Conservation (phyloP, 495 filamentous ascomycete species). For the Penicillium desertorum region DNA sequence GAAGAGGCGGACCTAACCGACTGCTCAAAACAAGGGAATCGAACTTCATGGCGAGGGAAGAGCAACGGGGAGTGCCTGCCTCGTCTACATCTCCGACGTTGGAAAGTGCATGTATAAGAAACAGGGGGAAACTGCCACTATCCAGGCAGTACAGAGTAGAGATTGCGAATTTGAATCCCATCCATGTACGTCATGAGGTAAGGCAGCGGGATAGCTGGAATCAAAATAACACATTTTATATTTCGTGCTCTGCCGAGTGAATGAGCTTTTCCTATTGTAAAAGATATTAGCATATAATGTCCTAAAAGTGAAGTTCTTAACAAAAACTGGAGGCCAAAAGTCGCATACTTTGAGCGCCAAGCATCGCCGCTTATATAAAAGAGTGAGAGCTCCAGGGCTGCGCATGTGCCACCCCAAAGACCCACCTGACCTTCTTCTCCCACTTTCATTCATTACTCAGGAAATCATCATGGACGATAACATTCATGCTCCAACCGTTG, state of each 20-base stretch:
- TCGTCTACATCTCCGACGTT: slow-evolving; percentile 2
- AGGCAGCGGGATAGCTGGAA: slow-evolving; percentile 24
- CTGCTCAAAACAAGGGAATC: slow-evolving; percentile 1
- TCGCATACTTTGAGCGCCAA: slow-evolving; percentile 16
- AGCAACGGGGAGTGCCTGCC: slow-evolving; percentile 10
- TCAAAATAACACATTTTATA: slow-evolving; percentile 13
- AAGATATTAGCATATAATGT: neutral
- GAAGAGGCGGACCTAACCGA: neutral
- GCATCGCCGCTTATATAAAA: slow-evolving; percentile 27
- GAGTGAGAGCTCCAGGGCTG: neutral
- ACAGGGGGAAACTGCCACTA: slow-evolving; percentile 15
- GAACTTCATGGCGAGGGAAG: slow-evolving; percentile 24
- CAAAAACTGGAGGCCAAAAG: neutral
- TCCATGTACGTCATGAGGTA: slow-evolving; percentile 32
- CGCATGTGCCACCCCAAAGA: slow-evolving; percentile 4
- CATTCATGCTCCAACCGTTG: slow-evolving; percentile 72
- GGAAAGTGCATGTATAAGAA: neutral
- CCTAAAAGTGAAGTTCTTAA: neutral
- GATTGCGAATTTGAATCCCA: slow-evolving; percentile 27
- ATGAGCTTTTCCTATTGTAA: neutral
- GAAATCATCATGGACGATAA: slow-evolving; percentile 61
- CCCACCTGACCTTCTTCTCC: slow-evolving; percentile 25
- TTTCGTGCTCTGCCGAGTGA: neutral
- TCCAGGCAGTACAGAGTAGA: slow-evolving; percentile 2
- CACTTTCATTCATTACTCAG: slow-evolving; percentile 33